Percentiles rank a stretch among this genome's conserved stretches.
These are phyloP conservation scores for barley (Hordeum vulgare) DNA, from an alignment of 176 grass and related monocot species.

Conservation along the genomic window DNA sequence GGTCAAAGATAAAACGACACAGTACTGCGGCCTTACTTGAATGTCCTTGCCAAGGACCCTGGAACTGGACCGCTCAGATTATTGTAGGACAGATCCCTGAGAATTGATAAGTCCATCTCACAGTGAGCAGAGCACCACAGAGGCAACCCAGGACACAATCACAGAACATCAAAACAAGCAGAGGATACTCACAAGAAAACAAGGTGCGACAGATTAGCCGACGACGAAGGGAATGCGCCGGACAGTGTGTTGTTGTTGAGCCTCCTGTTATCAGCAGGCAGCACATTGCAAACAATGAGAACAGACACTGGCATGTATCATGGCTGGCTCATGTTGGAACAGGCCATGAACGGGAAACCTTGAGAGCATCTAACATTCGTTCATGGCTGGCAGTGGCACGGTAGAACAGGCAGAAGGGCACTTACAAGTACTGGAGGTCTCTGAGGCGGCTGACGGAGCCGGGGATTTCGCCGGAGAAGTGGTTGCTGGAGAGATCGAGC, in stretches of 20 bases:
- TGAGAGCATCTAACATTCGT: not conserved
- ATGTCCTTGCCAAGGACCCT: constrained; percentile 51
- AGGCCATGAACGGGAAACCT: not conserved
- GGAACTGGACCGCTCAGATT: constrained; percentile 69
- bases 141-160: not conserved
- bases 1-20: constrained; percentile 16
- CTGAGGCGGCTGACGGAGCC: constrained; percentile 31
- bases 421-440: constrained; percentile 57
- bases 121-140: not conserved
- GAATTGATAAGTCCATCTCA: constrained; percentile 1
- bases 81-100: constrained; percentile 89
- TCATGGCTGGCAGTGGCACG: not conserved
- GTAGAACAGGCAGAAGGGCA: not conserved
- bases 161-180: constrained; percentile 8
- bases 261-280: constrained; percentile 4
- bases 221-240: constrained; percentile 22
- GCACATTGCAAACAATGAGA: constrained; percentile 7
- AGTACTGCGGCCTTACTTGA: constrained; percentile 55
- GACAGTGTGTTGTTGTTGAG: constrained; percentile 19
- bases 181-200: constrained; percentile 67
- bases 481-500: constrained; percentile 59
- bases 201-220: constrained; percentile 59
- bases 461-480: constrained; percentile 40
- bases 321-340: not conserved
- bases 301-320: not conserved